Evolutionary conservation across 2,329 filamentous ascomycete species (phyloP), one percentile per base, ranked within the genome.

Genomic region (Pseudogymnoascus sp.): DNA sequence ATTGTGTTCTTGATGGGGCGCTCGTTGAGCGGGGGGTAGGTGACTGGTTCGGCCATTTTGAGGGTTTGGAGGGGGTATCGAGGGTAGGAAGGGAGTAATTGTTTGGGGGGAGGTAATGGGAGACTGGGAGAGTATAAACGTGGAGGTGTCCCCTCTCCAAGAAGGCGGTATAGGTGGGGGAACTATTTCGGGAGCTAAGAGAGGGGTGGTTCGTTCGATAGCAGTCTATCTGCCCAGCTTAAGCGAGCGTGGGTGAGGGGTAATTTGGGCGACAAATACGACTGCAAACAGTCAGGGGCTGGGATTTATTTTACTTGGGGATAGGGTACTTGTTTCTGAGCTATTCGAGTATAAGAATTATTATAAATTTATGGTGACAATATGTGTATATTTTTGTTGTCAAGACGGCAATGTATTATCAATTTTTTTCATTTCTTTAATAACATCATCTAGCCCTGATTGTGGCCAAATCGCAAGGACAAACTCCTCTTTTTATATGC

Each of bases 1-100:
- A 99, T 90, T 68, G 93, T 97, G 82, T 95, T 91, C 80, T 93
- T 91, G 77, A 97, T 79, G 46, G 91, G 90, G 69, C 95, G 91
- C 72, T 93, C 82, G 75, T 88, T 84, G 68, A 97, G 85, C 66
- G 91, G 85, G 63, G 92, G 88, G 77, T 71, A 74, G 37, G 59
- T 43, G 4, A 65, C 64, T 63, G 65, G 11, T 40, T 60, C 59
- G 38, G 59, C 38, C 59, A 60, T 60, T 38, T 60, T 60, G 34
- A 18, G 5, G 11, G 38, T 60, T 40, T 60, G 34, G 12, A 8
- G 18, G 38, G 59, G 38, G 40, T 60, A 31, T 40, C 1, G 7
- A 31, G 21, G 38, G 59, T 60, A 25, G 14, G 25, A 18, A 5
- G 18, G n/a, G 18, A 11, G n/a, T 40, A 40, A 60, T 60, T 42